A percentile compares a stretch with the other conserved stretches of the same genome.
Conservation (phyloP, 2,329 filamentous ascomycete species). For the Herpotrichia juniperi region DNA sequence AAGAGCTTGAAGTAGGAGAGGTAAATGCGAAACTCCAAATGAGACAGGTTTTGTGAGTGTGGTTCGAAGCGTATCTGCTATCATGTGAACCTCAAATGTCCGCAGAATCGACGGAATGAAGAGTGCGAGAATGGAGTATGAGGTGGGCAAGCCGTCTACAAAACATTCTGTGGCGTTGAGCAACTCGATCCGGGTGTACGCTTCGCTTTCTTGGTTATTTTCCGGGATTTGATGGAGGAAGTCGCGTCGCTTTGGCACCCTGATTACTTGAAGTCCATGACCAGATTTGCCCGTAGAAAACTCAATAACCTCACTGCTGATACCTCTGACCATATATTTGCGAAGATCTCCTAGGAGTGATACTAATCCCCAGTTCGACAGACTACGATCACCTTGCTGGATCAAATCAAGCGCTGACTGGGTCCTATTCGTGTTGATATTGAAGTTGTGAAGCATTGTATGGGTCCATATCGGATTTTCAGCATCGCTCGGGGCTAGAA, state of each 20-base stretch:
- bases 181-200: constrained; percentile 53
- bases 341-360: constrained; percentile 23
- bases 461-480: constrained; percentile 9
- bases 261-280: constrained; percentile 20
- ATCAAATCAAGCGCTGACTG: constrained; percentile 21
- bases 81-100: constrained; percentile 68
- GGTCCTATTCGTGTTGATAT: constrained; percentile 14
- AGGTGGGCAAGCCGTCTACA: constrained; percentile 53
- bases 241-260: constrained; percentile 63
- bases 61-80: constrained; percentile 65
- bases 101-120: constrained; percentile 77
- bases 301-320: background rate
- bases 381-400: constrained; percentile 1
- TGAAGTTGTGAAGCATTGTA: constrained; percentile 22
- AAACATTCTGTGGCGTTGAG: constrained; percentile 57
- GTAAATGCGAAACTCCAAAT: constrained; percentile 55
- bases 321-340: constrained; percentile 24
- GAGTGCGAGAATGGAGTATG: constrained; percentile 58
- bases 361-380: constrained; percentile 31
- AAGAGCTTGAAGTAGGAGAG: constrained; percentile 71
- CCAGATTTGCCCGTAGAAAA: background rate
- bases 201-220: constrained; percentile 16
- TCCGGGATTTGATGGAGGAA: constrained; percentile 58
- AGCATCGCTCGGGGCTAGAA: constrained; percentile 32
- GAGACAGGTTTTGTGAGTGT: constrained; percentile 60